Percentiles rank a stretch among this genome's conserved stretches.
phyloP scores from a whole-genome alignment of 176 grass and related monocot genomes.

The maize (Zea mays) region DNA sequence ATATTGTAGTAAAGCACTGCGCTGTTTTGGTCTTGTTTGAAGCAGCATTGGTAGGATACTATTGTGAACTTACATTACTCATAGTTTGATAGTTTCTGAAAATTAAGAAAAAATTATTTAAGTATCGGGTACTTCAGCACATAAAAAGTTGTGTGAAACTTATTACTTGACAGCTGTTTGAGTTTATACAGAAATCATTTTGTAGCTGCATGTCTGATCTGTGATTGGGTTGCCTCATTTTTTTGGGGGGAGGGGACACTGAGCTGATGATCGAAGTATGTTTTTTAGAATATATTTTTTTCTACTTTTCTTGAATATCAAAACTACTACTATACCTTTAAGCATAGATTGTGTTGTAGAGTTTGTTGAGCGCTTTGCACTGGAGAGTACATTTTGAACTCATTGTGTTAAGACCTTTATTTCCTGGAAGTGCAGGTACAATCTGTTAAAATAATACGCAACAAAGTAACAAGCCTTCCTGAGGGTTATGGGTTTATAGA shows the following conservation, averaged over 20 bases:
- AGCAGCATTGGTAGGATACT: not conserved
- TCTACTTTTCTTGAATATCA: not conserved
- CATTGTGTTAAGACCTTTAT: conserved; percentile 34
- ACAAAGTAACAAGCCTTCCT: conserved; percentile 83
- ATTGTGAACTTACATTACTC: not conserved
- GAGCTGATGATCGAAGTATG: conserved; percentile 1
- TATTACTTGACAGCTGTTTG: conserved; percentile 18
- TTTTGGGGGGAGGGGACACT: not conserved
- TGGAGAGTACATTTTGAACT: not conserved
- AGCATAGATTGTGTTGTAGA: not conserved
- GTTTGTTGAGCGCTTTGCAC: conserved; percentile 2
- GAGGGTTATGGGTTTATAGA: conserved; percentile 99
- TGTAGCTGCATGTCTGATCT: not conserved
- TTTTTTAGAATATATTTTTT: not conserved
- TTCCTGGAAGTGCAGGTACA: conserved; percentile 58
- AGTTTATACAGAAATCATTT: not conserved
- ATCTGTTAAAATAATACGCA: conserved; percentile 92
- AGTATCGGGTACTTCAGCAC: not conserved
- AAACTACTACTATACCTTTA: not conserved
- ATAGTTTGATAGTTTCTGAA: conserved; percentile 3
- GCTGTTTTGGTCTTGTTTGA: not conserved
- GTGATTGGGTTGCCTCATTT: not conserved
- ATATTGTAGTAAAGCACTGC: not conserved
- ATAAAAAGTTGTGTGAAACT: not conserved
- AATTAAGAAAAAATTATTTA: not conserved